Conservation (phyloP, 1,139 yeast species). For the Komagataea norvegica region DNA sequence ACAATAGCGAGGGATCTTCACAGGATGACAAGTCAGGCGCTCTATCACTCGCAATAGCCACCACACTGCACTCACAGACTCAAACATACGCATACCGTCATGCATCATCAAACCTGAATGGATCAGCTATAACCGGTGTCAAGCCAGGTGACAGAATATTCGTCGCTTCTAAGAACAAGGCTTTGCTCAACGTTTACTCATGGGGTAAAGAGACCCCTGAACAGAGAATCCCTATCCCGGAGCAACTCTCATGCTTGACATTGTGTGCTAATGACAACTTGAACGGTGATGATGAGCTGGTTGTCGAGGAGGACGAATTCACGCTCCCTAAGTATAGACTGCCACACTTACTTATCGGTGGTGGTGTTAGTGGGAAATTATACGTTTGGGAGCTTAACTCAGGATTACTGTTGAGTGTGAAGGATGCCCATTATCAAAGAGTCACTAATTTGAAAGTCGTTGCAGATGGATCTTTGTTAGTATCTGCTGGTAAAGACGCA, state of each 20-base stretch:
- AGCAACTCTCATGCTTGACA: slow-evolving; percentile 58
- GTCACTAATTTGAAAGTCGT: slow-evolving; percentile 55
- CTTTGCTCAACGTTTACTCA: slow-evolving; percentile 68
- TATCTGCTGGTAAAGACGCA: slow-evolving; percentile 76
- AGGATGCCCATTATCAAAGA: slow-evolving; percentile 82
- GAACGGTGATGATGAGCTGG: slow-evolving; percentile 15
- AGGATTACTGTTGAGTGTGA: slow-evolving; percentile 67
- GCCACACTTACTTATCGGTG: slow-evolving; percentile 72
- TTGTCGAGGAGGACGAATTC: slow-evolving; percentile 17
- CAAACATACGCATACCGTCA: slow-evolving; percentile 50
- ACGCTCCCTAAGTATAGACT: slow-evolving; percentile 36
- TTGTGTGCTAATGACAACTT: slow-evolving; percentile 39
- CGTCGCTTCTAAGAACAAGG: slow-evolving; percentile 63
- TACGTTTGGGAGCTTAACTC: slow-evolving; percentile 85
- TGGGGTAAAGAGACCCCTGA: slow-evolving; percentile 78
- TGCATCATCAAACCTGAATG: slow-evolving; percentile 41
- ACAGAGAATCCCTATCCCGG: slow-evolving; percentile 85
- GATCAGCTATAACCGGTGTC: slow-evolving; percentile 40
- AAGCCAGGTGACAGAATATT: slow-evolving; percentile 44
- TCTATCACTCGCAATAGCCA: slow-evolving; percentile 45
- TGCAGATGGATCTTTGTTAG: slow-evolving; percentile 43
- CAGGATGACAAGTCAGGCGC: slow-evolving; percentile 40
- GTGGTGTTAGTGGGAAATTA: slow-evolving; percentile 65
- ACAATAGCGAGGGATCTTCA: slow-evolving; percentile 47
- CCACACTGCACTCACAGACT: slow-evolving; percentile 46